phyloP scores from a whole-genome alignment of 225 moss, liverwort and hornwort species.

The Lunularia cruciata region DNA sequence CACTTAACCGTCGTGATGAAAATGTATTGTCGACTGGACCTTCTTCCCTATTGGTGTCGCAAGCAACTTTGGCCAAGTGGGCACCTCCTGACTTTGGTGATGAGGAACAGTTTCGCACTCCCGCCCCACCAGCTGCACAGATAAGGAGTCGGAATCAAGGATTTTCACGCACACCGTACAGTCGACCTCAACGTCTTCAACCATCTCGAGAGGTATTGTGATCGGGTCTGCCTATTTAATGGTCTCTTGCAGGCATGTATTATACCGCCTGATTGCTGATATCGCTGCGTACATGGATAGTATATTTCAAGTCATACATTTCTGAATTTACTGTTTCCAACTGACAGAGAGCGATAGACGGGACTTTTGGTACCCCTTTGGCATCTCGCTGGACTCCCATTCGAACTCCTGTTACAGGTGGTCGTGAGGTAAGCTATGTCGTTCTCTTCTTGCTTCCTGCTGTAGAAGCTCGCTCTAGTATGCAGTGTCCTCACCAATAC shows the following conservation, averaged over 20 bases:
- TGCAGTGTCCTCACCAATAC: too few species aligned
- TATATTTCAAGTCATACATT: background rate
- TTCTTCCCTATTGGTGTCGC: constrained; percentile 30
- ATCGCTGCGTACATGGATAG: too few species aligned
- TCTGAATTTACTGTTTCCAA: background rate
- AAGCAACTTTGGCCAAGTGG: constrained; percentile 40
- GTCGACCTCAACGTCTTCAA: constrained; percentile 66
- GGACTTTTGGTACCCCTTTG: constrained; percentile 29
- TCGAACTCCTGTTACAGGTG: constrained; percentile 45
- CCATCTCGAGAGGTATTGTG: constrained; percentile 65
- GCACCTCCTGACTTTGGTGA: constrained; percentile 40
- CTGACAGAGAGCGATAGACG: constrained; percentile 38
- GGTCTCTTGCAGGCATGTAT: too few species aligned
- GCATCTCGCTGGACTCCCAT: constrained; percentile 50
- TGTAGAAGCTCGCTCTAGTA: too few species aligned
- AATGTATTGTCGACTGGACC: constrained; percentile 49
- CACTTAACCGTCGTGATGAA: constrained; percentile 54
- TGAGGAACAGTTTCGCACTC: constrained; percentile 70
- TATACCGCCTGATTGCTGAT: too few species aligned
- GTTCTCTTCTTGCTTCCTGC: too few species aligned
- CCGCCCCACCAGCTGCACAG: constrained; percentile 50
- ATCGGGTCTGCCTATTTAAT: too few species aligned
- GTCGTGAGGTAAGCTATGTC: constrained; percentile 45
- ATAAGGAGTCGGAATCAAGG: constrained; percentile 26
- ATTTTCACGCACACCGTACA: constrained; percentile 54